A percentile compares a stretch with the other conserved stretches of the same genome.
phyloP scores from a whole-genome alignment of 345 rosid species.

The Murraya paniculata region DNA sequence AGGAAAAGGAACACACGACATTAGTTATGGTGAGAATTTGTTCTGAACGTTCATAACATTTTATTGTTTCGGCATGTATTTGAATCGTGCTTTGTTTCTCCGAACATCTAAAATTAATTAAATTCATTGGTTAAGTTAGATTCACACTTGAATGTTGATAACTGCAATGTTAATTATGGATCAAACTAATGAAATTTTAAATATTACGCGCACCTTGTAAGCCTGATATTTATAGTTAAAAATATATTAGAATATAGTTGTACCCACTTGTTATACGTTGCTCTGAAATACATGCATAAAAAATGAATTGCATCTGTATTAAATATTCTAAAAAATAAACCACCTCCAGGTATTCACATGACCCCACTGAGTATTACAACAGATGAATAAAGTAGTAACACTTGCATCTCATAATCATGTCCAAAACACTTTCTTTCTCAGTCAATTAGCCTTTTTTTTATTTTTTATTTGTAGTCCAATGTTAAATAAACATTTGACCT shows the following conservation, averaged over 20 bases:
- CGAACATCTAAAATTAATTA: not conserved
- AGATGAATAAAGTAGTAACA: not conserved
- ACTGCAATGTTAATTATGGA: too few relatives aligned
- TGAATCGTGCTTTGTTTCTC: not conserved
- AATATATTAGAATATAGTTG: too few relatives aligned
- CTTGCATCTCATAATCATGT: not conserved
- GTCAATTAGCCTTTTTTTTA: not conserved
- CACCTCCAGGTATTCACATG: not conserved
- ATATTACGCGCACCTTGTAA: too few relatives aligned
- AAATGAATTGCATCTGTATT: too few relatives aligned
- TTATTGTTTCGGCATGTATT: not conserved
- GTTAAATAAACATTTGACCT: not conserved
- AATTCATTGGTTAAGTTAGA: not conserved
- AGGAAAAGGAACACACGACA: not conserved
- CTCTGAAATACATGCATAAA: too few relatives aligned
- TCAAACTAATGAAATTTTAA: too few relatives aligned
- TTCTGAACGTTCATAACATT: not conserved
- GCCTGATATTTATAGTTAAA: too few relatives aligned
- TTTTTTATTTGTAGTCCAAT: too few relatives aligned
- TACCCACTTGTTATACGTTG: too few relatives aligned
- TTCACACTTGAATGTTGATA: too few relatives aligned
- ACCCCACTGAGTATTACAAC: too few relatives aligned
- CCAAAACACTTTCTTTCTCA: not conserved
- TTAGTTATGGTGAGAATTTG: not conserved
- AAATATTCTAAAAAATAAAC: too few relatives aligned